Conservation (phyloP, 306 rosid species). For the Trifolium subterraneum region DNA sequence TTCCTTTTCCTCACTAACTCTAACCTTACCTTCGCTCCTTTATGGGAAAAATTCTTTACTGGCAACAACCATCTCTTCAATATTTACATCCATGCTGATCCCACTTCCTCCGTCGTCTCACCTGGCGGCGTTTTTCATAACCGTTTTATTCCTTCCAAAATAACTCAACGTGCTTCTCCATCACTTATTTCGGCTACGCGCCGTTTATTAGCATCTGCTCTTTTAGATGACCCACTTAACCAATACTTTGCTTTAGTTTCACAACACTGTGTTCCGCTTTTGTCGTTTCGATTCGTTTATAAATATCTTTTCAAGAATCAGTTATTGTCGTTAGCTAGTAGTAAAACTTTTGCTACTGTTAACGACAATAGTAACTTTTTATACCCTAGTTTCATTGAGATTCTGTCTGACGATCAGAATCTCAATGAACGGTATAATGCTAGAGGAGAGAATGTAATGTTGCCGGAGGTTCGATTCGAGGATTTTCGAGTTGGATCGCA, state of each 20-base stretch:
- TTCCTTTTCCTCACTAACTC: constrained; percentile 74
- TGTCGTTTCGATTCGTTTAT: constrained; percentile 56
- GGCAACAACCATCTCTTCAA: constrained; percentile 54
- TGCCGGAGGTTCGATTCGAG: constrained; percentile 59
- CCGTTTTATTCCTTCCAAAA: constrained; percentile 56
- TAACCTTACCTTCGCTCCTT: constrained; percentile 63
- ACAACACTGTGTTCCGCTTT: constrained; percentile 66
- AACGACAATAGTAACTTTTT: not conserved
- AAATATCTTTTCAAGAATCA: constrained; percentile 39
- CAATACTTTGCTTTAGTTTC: constrained; percentile 60
- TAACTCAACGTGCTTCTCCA: constrained; percentile 58
- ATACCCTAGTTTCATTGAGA: constrained; percentile 57
- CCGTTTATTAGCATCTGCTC: constrained; percentile 62
- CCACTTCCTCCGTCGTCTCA: constrained; percentile 39
- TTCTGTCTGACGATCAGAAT: constrained; percentile 61
- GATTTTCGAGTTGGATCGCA: constrained; percentile 69
- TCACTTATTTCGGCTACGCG: constrained; percentile 63
- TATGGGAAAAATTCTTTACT: constrained; percentile 64
- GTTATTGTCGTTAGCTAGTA: not conserved
- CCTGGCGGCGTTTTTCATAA: constrained; percentile 58
- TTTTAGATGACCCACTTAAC: constrained; percentile 59
- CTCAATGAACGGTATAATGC: constrained; percentile 54
- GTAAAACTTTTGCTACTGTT: no score
- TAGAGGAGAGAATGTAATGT: constrained; percentile 57
- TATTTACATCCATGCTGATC: constrained; percentile 72